Base-by-base conservation (phyloP, 2,329 filamentous ascomycete species). In the Sclerotinia minor region DNA sequence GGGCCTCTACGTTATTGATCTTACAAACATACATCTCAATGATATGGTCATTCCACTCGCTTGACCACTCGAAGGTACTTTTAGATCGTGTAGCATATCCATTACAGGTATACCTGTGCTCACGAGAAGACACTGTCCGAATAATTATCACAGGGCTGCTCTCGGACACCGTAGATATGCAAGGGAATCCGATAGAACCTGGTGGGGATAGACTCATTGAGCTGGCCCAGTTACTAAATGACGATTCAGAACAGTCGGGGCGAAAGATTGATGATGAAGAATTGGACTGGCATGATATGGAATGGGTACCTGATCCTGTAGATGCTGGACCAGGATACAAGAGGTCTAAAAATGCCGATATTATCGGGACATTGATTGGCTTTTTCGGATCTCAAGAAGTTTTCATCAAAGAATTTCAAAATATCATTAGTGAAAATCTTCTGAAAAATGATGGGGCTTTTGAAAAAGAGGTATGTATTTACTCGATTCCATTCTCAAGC, bases 251-350 rank as follows among this genome's bases (percentile, higher is more conserved):
- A 69, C 81, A 84, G 68, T 80, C 83, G 19, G 81, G 82, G 11
- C 79, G 80, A 49, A 83, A 83, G 26, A 79, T 82, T 11, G 85
- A 88, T 35, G 87, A 88, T 70, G 88, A 90, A 67, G 91, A 92
- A 64, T 83, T 95, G 21, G 92, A 96, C 77, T 98, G 92, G 90
- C 86, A 92, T 75, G 94, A 99, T 77, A 91, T 97, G 89, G 86
- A 88, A 11, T 99, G 95, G 95, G 83, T 92, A 47, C 95, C 95
- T 1, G 92, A 97, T 74, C 95, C 95, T 0, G 89, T 96, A 50
- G 95, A 99, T 76, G 95, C 95, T 1, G 93, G 92, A 13, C 90
- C 92, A 59, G 92, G 97, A 76, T 97, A 97, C 81, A 92, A 91
- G 75, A 90, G 93, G 68, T 92, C 92, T 15, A 96, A 92, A 77